These are phyloP conservation scores for Eucalyptus tenuipes DNA, from an alignment of 345 rosid genomes.

Conservation along the genomic window DNA sequence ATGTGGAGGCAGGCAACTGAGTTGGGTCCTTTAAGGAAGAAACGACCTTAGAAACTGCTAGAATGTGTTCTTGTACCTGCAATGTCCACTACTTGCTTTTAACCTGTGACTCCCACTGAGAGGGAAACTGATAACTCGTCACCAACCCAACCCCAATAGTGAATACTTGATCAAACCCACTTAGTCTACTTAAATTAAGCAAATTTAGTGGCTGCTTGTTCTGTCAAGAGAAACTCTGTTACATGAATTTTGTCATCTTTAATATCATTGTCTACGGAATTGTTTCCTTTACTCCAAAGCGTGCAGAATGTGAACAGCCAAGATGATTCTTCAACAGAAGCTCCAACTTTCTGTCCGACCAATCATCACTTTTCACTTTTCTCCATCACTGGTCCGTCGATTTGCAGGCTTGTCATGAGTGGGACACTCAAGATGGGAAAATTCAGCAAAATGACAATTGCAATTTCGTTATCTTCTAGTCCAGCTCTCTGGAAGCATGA, in stretches of 20 bases:
- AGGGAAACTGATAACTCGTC: not conserved
- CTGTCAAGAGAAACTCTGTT: not conserved
- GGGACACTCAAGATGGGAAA: not conserved
- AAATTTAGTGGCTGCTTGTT: not conserved
- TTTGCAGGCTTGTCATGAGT: not conserved
- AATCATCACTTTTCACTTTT: not conserved
- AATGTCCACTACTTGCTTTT: not conserved
- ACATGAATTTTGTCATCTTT: not conserved
- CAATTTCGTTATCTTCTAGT: not conserved
- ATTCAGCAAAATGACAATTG: not conserved
- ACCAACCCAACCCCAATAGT: not conserved
- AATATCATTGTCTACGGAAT: not conserved
- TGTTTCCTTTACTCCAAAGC: not conserved
- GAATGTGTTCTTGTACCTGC: not conserved
- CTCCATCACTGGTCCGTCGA: not conserved
- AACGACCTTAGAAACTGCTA: not conserved
- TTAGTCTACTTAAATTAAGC: not conserved
- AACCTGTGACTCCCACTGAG: not conserved
- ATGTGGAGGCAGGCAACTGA: not conserved
- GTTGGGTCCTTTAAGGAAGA: not conserved
- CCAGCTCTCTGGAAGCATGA: not conserved
- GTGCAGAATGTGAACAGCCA: not conserved
- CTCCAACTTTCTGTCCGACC: not conserved
- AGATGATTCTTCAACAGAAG: not conserved
- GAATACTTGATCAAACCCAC: not conserved